phyloP scores from a whole-genome alignment of 208 protist genomes.

The Trypanosoma lewisi region DNA sequence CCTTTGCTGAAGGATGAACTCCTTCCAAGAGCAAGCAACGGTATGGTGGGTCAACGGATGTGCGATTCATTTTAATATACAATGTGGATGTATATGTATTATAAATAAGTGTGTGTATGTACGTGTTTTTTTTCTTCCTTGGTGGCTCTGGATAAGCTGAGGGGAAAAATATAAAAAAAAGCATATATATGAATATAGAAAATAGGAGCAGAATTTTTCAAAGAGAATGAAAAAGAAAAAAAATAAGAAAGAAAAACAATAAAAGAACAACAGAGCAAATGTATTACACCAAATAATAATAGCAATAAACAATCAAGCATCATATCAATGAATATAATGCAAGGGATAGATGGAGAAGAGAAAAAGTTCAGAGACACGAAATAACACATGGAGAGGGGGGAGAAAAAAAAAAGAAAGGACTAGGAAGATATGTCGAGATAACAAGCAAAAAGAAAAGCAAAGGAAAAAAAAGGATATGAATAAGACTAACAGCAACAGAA shows the following conservation, averaged over 20 bases:
- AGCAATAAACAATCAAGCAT: background rate
- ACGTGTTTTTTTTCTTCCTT: no score
- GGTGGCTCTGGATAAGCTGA: no score
- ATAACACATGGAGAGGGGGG: no score
- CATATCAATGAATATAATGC: no score
- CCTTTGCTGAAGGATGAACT: slow-evolving; percentile 68
- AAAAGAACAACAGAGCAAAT: no score
- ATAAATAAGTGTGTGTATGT: no score
- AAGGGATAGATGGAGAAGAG: no score
- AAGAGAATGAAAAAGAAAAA: slow-evolving; percentile 12
- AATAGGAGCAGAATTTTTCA: background rate
- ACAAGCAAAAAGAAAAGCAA: background rate
- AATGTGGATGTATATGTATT: background rate
- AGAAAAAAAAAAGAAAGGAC: background rate
- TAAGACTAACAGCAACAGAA: no score
- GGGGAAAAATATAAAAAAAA: no score
- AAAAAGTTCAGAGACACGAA: no score
- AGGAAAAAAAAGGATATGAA: no score
- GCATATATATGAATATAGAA: background rate
- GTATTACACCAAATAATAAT: no score
- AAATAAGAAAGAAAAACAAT: background rate
- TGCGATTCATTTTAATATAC: slow-evolving; percentile 28
- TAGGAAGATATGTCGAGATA: background rate
- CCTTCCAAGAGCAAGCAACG: slow-evolving; percentile 86
- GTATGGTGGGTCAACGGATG: slow-evolving; percentile 42